These are phyloP conservation scores for Fusarium sp. DNA, from an alignment of 2,329 filamentous ascomycete genomes.

Conservation along the genomic window DNA sequence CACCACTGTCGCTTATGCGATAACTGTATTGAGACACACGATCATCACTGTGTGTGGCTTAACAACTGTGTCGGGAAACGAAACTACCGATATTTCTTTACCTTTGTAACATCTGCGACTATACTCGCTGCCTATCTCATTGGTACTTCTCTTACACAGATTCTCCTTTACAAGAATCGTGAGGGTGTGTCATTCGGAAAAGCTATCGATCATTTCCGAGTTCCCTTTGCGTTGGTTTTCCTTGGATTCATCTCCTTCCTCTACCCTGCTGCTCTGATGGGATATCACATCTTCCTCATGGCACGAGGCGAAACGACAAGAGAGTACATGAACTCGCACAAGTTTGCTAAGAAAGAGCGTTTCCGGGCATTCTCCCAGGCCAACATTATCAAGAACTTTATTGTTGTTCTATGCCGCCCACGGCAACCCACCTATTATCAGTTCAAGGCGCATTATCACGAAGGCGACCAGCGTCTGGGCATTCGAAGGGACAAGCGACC, in stretches of 20 bases:
- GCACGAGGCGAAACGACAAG: slow-evolving; percentile 92
- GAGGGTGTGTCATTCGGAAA: slow-evolving; percentile 75
- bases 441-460: slow-evolving; percentile 82
- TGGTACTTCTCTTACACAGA: slow-evolving; percentile 82
- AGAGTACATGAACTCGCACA: slow-evolving; percentile 96
- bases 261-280: slow-evolving; percentile 86
- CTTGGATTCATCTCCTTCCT: slow-evolving; percentile 80
- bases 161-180: slow-evolving; percentile 77
- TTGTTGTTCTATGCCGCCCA: slow-evolving; percentile 84
- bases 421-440: slow-evolving; percentile 88
- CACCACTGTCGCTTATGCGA: slow-evolving; percentile 98
- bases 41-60: slow-evolving; percentile 98
- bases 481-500: slow-evolving; percentile 54
- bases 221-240: slow-evolving; percentile 89
- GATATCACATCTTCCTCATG: slow-evolving; percentile 93
- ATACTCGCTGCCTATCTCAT: slow-evolving; percentile 82
- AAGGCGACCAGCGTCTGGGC: slow-evolving; percentile 88
- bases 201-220: slow-evolving; percentile 78
- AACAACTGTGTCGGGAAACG: slow-evolving; percentile 98
- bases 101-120: slow-evolving; percentile 85
- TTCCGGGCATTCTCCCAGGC: slow-evolving; percentile 91
- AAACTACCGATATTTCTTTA: slow-evolving; percentile 98
- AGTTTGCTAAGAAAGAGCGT: slow-evolving; percentile 91
- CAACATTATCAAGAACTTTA: slow-evolving; percentile 80
- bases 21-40: slow-evolving; percentile 96